phyloP scores from a whole-genome alignment of 2,329 filamentous ascomycete species.

The Coleophoma eucalyptorum region DNA sequence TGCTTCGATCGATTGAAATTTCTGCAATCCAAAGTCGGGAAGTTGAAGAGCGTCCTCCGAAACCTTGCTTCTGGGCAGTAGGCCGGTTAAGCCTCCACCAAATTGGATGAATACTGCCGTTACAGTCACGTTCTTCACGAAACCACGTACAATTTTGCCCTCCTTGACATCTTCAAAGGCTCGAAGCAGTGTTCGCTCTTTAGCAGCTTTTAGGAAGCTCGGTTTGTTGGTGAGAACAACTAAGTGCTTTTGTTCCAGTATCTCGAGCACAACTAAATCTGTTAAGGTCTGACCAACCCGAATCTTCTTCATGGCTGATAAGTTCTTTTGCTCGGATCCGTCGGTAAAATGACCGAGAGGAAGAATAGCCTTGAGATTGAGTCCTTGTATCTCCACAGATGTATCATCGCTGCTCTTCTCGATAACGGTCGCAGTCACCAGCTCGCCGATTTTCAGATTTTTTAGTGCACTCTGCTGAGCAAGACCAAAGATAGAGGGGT shows the following conservation, averaged over 20 bases:
- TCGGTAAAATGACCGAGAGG: slow-evolving; percentile 79
- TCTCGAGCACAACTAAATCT: slow-evolving; percentile 83
- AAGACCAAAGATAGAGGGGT: slow-evolving; percentile 70
- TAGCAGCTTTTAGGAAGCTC: slow-evolving; percentile 72
- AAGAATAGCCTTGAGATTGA: slow-evolving; percentile 73
- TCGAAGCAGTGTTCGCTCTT: slow-evolving; percentile 67
- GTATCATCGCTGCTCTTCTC: slow-evolving; percentile 76
- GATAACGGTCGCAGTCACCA: slow-evolving; percentile 76
- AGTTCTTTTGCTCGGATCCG: slow-evolving; percentile 74
- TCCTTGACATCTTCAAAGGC: slow-evolving; percentile 68
- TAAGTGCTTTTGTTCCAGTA: slow-evolving; percentile 71
- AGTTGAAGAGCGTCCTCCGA: slow-evolving; percentile 63
- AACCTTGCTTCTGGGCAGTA: slow-evolving; percentile 77
- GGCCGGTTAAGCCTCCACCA: slow-evolving; percentile 68
- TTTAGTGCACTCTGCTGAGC: slow-evolving; percentile 76
- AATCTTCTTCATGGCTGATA: slow-evolving; percentile 74
- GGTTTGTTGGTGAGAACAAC: slow-evolving; percentile 80
- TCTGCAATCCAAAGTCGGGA: slow-evolving; percentile 74
- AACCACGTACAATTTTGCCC: slow-evolving; percentile 68
- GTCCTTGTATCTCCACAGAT: slow-evolving; percentile 70
- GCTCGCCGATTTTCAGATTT: slow-evolving; percentile 65
- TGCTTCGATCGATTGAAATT: slow-evolving; percentile 70
- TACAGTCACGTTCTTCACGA: slow-evolving; percentile 78
- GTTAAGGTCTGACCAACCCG: slow-evolving; percentile 78
- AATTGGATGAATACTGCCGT: slow-evolving; percentile 90